Conservation (phyloP, 257 asterid species). For the Euphrasia confusa region DNA sequence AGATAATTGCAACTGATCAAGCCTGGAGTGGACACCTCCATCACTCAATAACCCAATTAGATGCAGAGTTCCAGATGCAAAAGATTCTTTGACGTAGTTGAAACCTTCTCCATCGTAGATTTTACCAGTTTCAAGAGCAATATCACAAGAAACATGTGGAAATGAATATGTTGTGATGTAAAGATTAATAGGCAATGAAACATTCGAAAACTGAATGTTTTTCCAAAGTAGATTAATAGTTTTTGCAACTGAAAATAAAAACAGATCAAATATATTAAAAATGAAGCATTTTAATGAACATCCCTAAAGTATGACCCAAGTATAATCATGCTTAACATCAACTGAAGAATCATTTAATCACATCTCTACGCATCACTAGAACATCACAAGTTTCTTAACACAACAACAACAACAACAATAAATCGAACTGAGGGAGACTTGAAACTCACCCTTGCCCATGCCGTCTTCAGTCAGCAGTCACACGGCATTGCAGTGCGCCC, state of each 20-base stretch:
- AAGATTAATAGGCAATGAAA: not conserved
- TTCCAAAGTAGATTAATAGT: too few species aligned
- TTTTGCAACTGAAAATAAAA: not conserved
- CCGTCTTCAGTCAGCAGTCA: conserved; percentile 96
- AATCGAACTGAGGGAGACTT: not conserved
- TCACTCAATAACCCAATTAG: conserved; percentile 86
- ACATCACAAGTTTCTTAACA: too few species aligned
- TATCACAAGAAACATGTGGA: conserved; percentile 42
- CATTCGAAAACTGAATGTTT: too few species aligned
- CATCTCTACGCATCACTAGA: not conserved
- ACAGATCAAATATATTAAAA: not conserved
- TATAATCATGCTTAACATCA: not conserved
- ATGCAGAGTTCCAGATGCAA: conserved; percentile 73
- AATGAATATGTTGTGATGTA: not conserved
- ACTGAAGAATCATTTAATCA: not conserved
- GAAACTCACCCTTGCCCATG: conserved; percentile 90
- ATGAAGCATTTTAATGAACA: not conserved
- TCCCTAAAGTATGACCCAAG: conserved; percentile 1
- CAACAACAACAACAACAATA: too few species aligned
- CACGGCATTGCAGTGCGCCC: conserved; percentile 91
- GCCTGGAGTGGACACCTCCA: conserved; percentile 96
- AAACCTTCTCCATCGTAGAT: conserved; percentile 80
- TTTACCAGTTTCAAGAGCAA: conserved; percentile 81
- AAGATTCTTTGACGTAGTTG: conserved; percentile 60
- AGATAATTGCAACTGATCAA: conserved; percentile 72